Evolutionary conservation across 148 eudicot genomes (phyloP), one percentile per base, ranked within the genome.

Genomic region (Dianthus caryophyllus): DNA sequence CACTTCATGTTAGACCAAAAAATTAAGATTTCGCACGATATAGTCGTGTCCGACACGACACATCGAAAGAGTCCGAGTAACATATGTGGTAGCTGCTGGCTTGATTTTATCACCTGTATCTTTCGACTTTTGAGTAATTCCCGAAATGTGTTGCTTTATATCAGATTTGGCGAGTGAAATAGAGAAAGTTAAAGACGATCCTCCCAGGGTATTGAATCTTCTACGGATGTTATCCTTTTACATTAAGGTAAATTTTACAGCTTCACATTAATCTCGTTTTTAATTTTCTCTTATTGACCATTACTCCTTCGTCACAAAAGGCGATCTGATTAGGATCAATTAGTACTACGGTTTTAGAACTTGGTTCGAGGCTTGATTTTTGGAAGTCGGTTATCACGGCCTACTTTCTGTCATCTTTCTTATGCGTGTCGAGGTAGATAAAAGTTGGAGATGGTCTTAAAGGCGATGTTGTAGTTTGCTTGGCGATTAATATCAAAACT

Each of bases 171-270:
- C 16, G 8, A 9, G 18, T 20, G 73, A 79, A 75, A 72, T 84
- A 44, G 16, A 41, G 13, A 71, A 61, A 47, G 85, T 47, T 16
- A 18, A 25, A 47, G 11, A 22, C 21, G 76, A 82, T 69, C 67
- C 13, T 6, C 13, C 0, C 63, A 82, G 75, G 69, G 76, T 62
- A 39, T 68, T 84, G 75, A 77, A 75, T 65, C 81, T 79, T 51
- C 61, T 84, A 44, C 80, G 86, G 41, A 83, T 83, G 24, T 74
- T 77, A 52, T 68, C 64, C 67, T 75, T 68, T 29, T 84, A 81
- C 80, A 44, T 82, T 64, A 24, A 77, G 88, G 86, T 84, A 75
- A 70, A 38, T 4, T n/a, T 41, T 18, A 56, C 52, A 16, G 22
- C 17, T 27, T 25, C 66, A 21, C 51, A 63, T 22, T 25, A 48